phyloP scores from a whole-genome alignment of 441 rosid genomes.

The Populus tomentosa region DNA sequence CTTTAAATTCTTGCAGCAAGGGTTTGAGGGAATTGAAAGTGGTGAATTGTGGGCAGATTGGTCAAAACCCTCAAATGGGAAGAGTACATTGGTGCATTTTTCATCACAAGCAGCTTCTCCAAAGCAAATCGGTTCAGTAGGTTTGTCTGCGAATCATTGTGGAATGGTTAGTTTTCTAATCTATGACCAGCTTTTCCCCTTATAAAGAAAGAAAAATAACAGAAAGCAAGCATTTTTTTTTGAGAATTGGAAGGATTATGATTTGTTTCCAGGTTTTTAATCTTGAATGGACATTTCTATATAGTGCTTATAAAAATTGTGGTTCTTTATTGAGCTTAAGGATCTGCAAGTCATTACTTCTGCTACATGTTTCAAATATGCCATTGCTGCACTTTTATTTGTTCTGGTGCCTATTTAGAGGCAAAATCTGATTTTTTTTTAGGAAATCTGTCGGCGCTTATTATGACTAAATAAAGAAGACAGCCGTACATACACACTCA shows the following conservation, averaged over 20 bases:
- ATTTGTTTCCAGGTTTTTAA: neutral
- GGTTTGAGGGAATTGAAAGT: conserved; percentile 30
- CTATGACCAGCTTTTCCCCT: conserved; percentile 1
- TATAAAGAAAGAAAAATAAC: neutral
- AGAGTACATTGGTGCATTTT: conserved; percentile 27
- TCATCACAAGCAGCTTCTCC: conserved; percentile 31
- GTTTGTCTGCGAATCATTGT: conserved; percentile 32
- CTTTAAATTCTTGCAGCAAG: conserved; percentile 25
- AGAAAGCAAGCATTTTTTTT: neutral
- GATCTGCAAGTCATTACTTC: no score
- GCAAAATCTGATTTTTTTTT: no score
- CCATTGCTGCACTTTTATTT: no score
- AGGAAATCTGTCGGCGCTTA: no score
- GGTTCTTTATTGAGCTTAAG: neutral
- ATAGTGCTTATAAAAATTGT: neutral
- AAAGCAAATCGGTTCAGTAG: conserved; percentile 24
- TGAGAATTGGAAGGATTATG: neutral
- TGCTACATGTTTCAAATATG: no score
- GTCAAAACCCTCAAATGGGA: conserved; percentile 27
- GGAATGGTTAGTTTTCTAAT: conserved; percentile 44
- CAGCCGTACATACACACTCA: neutral
- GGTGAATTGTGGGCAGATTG: conserved; percentile 34
- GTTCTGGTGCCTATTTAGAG: no score
- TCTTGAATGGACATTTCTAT: neutral
- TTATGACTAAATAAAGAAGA: neutral